Evolutionary conservation across 116 monocot species (phyloP).

Genomic region (Posidonia oceanica): DNA sequence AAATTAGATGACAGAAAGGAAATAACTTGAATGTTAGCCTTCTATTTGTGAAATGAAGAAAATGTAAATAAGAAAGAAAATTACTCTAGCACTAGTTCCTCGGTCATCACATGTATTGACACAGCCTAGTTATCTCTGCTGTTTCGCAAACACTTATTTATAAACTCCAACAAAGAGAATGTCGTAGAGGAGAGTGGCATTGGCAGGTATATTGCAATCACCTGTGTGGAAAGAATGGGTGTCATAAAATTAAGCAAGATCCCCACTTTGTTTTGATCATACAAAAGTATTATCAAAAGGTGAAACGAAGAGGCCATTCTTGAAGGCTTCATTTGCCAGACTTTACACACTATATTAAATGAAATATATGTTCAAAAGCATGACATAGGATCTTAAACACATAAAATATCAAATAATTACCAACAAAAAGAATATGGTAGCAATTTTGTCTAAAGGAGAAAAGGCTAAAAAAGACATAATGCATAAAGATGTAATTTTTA

Average conservation of each 20-base stretch:
- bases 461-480: background rate
- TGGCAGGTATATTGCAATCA: constrained; percentile 90
- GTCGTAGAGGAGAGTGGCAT: constrained; percentile 92
- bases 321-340: background rate
- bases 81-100: background rate
- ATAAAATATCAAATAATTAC: background rate
- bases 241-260: background rate
- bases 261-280: too few species aligned
- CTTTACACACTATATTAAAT: background rate
- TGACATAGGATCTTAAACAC: background rate
- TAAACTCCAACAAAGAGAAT: constrained; percentile 77
- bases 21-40: background rate
- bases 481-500: background rate
- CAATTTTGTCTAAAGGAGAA: background rate
- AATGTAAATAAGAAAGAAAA: background rate
- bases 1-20: background rate
- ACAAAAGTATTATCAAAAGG: too few species aligned
- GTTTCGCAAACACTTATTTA: constrained; percentile 30
- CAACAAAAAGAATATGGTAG: background rate
- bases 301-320: background rate
- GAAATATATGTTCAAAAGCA: background rate
- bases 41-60: background rate
- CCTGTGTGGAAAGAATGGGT: constrained; percentile 22
- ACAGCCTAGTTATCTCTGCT: background rate
- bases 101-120: background rate